Conservation (phyloP, 164 flowering plant genomes). For the Berberis vulgaris region DNA sequence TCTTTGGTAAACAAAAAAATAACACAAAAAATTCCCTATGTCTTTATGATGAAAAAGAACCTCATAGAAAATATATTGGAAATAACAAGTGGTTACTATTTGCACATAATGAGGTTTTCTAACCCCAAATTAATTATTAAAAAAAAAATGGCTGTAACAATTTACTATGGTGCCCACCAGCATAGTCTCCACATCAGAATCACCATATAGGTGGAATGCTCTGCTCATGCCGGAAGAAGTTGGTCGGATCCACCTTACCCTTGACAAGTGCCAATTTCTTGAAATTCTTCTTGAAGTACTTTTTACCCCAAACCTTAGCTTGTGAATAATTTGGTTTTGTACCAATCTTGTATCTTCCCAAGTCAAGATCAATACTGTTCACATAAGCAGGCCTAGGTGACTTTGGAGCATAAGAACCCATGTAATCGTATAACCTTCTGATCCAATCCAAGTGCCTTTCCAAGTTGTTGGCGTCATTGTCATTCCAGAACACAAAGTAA, state of each 20-base stretch:
- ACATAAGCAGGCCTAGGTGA: conserved; percentile 11
- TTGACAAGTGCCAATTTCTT: conserved; percentile 29
- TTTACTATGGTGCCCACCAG: too few relatives aligned
- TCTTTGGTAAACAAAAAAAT: too few relatives aligned
- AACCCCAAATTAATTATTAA: too few relatives aligned
- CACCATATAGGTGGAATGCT: neutral
- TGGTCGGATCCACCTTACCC: conserved; percentile 27
- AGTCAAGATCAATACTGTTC: conserved; percentile 1
- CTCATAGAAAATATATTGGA: too few relatives aligned
- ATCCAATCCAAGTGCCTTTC: conserved; percentile 18
- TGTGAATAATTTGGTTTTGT: conserved; percentile 13
- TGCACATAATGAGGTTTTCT: too few relatives aligned
- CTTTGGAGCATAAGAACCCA: conserved; percentile 15
- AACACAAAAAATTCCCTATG: too few relatives aligned
- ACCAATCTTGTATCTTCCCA: conserved; percentile 8
- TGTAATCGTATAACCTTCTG: conserved; percentile 12
- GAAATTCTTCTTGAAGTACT: conserved; percentile 27
- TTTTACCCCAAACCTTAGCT: conserved; percentile 22
- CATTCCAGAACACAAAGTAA: conserved; percentile 10
- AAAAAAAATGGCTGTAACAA: too few relatives aligned
- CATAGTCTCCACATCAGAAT: too few relatives aligned
- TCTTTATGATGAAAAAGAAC: too few relatives aligned
- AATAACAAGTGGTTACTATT: too few relatives aligned
- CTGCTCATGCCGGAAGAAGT: conserved; percentile 25
- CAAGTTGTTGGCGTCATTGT: conserved; percentile 2